A percentile compares a stretch with the other conserved stretches of the same genome.
Evolutionary conservation across 1,284 basidiomycete genomes (phyloP).

Genomic region (Ustilago cynodontis): DNA sequence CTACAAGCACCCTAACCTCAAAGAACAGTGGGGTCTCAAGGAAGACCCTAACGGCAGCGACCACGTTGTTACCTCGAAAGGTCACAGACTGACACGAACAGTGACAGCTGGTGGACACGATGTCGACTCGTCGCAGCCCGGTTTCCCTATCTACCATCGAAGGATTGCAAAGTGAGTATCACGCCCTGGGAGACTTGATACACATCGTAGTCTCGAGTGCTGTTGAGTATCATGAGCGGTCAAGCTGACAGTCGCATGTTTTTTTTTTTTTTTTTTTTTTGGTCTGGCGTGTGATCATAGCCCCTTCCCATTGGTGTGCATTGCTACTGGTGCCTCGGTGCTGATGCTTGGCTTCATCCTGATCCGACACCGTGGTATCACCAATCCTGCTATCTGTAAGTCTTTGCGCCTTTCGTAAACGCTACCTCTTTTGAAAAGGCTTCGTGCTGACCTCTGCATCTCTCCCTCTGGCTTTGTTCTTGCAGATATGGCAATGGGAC

Average conservation of each 20-base stretch:
- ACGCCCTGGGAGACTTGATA: too few relatives aligned
- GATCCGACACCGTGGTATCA: conserved; percentile 29
- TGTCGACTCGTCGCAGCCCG: conserved; percentile 45
- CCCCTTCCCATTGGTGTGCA: conserved; percentile 52
- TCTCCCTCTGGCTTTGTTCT: neutral
- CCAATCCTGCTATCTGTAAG: conserved; percentile 41
- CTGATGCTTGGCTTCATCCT: conserved; percentile 44
- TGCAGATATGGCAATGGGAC: conserved; percentile 32
- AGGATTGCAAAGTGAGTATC: conserved; percentile 51
- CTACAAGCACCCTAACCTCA: conserved; percentile 50
- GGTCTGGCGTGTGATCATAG: conserved; percentile 2
- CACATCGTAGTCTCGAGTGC: neutral
- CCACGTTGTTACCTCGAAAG: conserved; percentile 38
- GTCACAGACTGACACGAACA: conserved; percentile 39
- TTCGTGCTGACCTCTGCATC: neutral
- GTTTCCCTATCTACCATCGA: conserved; percentile 57
- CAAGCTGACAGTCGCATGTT: neutral
- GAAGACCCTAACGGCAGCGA: conserved; percentile 51
- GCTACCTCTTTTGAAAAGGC: neutral
- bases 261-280: neutral
- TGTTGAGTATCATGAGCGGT: neutral
- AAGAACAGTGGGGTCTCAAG: conserved; percentile 48
- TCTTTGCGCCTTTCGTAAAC: neutral
- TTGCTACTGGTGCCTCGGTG: conserved; percentile 50
- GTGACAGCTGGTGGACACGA: conserved; percentile 46